Base-by-base conservation (phyloP, 2,329 filamentous ascomycete species). In the Trichocomaceae sp. region DNA sequence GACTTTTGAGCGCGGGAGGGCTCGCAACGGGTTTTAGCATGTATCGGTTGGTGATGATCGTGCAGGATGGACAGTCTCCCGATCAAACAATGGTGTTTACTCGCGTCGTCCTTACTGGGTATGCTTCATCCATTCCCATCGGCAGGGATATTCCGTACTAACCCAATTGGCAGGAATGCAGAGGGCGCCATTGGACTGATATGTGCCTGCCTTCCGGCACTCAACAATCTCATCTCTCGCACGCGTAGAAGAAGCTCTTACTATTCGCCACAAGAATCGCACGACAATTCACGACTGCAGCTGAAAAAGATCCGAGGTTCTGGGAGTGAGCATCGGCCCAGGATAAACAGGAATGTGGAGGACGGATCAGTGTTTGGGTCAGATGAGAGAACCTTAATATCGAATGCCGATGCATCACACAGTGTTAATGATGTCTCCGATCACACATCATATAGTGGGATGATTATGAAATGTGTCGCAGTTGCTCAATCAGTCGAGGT, bases 31-130 rank as follows among this genome's bases (percentile, higher is more conserved):
- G 62, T 1, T 72, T 70, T 54, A 71, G 68, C 64, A 49, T 72
- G n/a, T 69, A 71, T 50, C 68, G 71, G 5, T 55, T 74, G 23
- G 57, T 71, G 1, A 59, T 73, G 39, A 70, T 74, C 22, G 15
- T 70, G 17, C 50, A 58, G 13, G 61, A 69, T 8, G 69, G 69
- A 1, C 59, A 54, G 13, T 65, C 67, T 0, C n/a, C 47, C 0
- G 66, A 73, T 51, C 55, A 63, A 55, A 71, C 68, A 1, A 63
- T 71, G 9, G 57, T 71, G 7, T 74, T 73, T 45, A 63, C 60
- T 19, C 64, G 66, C 19, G 64, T 72, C 8, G 69, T 72, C 48
- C 58, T 73, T 2, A 71, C 68, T 5, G 71, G 70, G 71, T 73
- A 67, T 17, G 50, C 20, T 35, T 37, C 19, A 45, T 22, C 33